Conservation (phyloP, 768 basidiomycete species). For the Leccinum imitatum region DNA sequence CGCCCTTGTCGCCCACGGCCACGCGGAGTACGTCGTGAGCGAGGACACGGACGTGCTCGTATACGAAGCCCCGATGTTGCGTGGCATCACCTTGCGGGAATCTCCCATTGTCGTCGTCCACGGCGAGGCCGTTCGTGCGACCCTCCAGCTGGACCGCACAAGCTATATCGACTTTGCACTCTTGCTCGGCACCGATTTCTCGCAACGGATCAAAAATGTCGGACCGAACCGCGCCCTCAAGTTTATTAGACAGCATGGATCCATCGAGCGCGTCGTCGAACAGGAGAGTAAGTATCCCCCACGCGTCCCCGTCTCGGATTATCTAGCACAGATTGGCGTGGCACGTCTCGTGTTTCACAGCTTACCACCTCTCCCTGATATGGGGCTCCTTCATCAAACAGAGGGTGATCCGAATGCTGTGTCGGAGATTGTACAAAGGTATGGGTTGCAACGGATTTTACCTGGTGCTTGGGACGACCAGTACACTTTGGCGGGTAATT, state of each 20-base stretch:
- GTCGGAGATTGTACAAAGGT: conserved; percentile 47
- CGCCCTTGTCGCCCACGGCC: conserved; percentile 67
- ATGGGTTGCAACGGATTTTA: conserved; percentile 45
- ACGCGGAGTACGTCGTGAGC: conserved; percentile 85
- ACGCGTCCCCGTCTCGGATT: conserved; percentile 45
- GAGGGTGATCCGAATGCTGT: conserved; percentile 45
- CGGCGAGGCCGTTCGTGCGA: conserved; percentile 58
- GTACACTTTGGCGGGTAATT: conserved; percentile 58
- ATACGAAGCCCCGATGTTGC: conserved; percentile 80
- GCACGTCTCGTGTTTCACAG: conserved; percentile 67
- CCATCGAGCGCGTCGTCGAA: conserved; percentile 70
- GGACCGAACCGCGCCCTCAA: conserved; percentile 78
- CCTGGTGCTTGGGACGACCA: conserved; percentile 42
- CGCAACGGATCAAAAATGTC: conserved; percentile 77
- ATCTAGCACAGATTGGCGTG: conserved; percentile 60
- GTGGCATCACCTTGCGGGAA: conserved; percentile 64
- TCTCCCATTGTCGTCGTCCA: conserved; percentile 63
- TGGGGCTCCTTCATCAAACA: conserved; percentile 32
- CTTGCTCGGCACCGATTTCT: conserved; percentile 89
- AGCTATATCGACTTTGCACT: conserved; percentile 83
- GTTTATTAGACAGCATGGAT: conserved; percentile 66
- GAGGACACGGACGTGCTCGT: conserved; percentile 89
- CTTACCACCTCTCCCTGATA: conserved; percentile 60
- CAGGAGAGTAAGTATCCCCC: conserved; percentile 52
- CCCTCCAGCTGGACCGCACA: conserved; percentile 53